Evolutionary conservation across 1,139 yeast genomes (phyloP), one percentile per base, ranked within the genome.

Genomic region (Protomyces arabidopsidicola): DNA sequence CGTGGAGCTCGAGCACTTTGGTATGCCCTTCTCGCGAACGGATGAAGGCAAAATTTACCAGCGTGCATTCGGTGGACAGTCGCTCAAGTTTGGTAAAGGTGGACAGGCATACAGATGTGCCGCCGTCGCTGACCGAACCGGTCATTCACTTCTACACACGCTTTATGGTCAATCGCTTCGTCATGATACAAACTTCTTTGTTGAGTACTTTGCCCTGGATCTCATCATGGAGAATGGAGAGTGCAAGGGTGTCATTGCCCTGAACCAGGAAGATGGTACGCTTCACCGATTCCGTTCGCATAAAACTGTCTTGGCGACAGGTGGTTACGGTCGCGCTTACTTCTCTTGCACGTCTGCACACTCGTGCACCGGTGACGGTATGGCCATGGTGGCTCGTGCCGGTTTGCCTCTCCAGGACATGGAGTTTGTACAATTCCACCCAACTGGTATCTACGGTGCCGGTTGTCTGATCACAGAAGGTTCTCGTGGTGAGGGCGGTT

Each of bases 401-500:
- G 98, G 98, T 67, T 85, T 91, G 77, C 98, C 98, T 65, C 82
- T 91, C 75, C 97, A 93, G 81, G 98, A 93, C 80, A 81, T 91
- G 79, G 98, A 93, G 80, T 93, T 93, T 75, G 93, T 93, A 68
- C 98, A 93, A 80, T 93, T 93, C 91, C 98, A 93, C 79, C 98
- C 98, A 68, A 90, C 98, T 50, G 98, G 98, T 83, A 93, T 93
- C 77, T 93, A 93, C 78, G 98, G 98, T 67, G 90, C 98, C 58
- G 98, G 98, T 69, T 93, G 98, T 82, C 81, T 93, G 80, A 93
- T 93, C 76, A 93, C 98, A 67, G 98, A 93, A 79, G 98, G 98
- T 79, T 96, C 97, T 70, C 88, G 98, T 82, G 98, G 98, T 83
- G 98, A 93, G 82, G 98, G 98, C 84, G 98, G 98, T 70, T 91